Conservation (phyloP, 2,329 filamentous ascomycete species). For the Sphaerulina populicola region DNA sequence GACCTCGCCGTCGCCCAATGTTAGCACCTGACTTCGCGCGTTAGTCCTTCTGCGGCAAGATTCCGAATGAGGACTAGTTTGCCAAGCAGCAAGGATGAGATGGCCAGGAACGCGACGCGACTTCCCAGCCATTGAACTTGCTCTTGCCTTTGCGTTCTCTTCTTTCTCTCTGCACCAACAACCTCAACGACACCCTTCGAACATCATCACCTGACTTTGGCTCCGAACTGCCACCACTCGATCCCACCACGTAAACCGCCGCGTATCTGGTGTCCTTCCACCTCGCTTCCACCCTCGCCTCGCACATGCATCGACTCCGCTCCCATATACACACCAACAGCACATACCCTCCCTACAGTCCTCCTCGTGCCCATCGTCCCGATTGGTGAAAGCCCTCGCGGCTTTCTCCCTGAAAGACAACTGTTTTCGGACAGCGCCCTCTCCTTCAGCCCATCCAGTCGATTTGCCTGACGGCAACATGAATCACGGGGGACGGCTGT, state of each 20-base stretch:
- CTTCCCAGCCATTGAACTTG: slow-evolving; percentile 7
- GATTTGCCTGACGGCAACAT: slow-evolving; percentile 6
- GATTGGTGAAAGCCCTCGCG: slow-evolving; percentile 48
- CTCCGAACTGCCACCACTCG: slow-evolving; percentile 8
- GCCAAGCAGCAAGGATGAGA: too few relatives aligned
- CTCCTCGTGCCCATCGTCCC: slow-evolving; percentile 63
- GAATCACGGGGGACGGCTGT: slow-evolving; percentile 8
- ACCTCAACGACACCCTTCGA: background rate
- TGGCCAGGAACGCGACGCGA: slow-evolving; percentile 1
- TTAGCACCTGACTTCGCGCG: slow-evolving; percentile 8
- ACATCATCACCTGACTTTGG: slow-evolving; percentile 14
- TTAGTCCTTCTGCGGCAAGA: too few relatives aligned
- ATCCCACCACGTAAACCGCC: slow-evolving; percentile 14
- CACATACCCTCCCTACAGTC: slow-evolving; percentile 73
- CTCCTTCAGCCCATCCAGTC: slow-evolving; percentile 7
- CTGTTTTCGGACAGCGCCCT: slow-evolving; percentile 28
- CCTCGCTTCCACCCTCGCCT: slow-evolving; percentile 12
- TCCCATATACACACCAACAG: slow-evolving; percentile 42
- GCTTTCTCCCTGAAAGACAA: slow-evolving; percentile 15
- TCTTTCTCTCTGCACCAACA: slow-evolving; percentile 1
- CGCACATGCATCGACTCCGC: slow-evolving; percentile 18
- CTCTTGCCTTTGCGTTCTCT: background rate
- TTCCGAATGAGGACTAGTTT: too few relatives aligned
- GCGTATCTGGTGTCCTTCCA: slow-evolving; percentile 16
- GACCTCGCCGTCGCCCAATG: background rate